Conservation (phyloP, 768 basidiomycete species). For the Panaeolus papilionaceus region DNA sequence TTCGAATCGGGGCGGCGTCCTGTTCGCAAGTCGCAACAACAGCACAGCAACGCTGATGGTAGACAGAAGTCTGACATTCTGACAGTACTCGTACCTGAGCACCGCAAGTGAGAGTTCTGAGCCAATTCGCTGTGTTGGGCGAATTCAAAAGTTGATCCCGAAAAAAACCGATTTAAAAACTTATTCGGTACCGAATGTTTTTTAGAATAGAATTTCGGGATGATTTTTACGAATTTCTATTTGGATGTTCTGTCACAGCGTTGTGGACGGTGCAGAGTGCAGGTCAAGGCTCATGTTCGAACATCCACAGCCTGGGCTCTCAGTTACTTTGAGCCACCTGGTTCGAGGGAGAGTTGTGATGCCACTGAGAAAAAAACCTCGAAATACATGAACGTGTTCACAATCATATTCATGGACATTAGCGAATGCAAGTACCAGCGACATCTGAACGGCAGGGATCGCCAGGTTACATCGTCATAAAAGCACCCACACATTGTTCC, state of each 20-base stretch:
- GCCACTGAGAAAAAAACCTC: background rate
- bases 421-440: no score
- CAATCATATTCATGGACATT: no score
- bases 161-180: background rate
- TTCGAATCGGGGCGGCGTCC: background rate
- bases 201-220: no score
- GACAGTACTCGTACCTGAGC: background rate
- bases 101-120: background rate
- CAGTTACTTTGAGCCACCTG: background rate
- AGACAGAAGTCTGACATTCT: background rate
- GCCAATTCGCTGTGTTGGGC: background rate
- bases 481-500: slow-evolving; percentile 1
- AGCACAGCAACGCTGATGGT: slow-evolving; percentile 4
- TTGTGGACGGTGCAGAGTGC: background rate
- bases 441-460: background rate
- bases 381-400: background rate
- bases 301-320: background rate
- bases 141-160: background rate
- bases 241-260: background rate
- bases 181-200: background rate
- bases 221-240: no score
- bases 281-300: background rate
- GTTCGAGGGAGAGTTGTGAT: background rate
- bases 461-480: background rate
- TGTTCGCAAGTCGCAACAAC: background rate